Evolutionary conservation across 169 alveolate species (phyloP).

Genomic region (Babesia bovis): DNA sequence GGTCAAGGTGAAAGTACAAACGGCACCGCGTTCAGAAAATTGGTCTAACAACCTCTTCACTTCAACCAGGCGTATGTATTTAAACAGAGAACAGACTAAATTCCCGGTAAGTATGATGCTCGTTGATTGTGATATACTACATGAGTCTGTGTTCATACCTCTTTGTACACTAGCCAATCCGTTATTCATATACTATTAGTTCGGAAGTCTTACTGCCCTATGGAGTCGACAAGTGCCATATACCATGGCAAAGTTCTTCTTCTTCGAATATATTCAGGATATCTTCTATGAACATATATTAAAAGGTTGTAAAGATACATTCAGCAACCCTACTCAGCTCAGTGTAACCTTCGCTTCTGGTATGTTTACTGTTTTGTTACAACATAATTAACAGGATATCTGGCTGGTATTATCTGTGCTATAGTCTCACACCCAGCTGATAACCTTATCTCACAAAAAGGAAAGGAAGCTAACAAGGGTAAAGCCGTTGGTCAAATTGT

Average conservation of each 20-base stretch:
- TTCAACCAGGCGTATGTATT: slow-evolving; percentile 83
- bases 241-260: slow-evolving; percentile 98
- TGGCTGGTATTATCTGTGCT: slow-evolving; percentile 96
- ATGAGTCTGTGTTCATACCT: neutral
- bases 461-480: slow-evolving; percentile 84
- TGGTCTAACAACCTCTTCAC: slow-evolving; percentile 83
- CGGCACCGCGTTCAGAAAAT: slow-evolving; percentile 79
- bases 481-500: slow-evolving; percentile 67
- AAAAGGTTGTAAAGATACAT: slow-evolving; percentile 85
- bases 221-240: slow-evolving; percentile 94
- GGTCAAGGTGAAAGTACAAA: slow-evolving; percentile 92
- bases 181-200: slow-evolving; percentile 14
- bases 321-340: slow-evolving; percentile 87
- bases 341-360: slow-evolving; percentile 93
- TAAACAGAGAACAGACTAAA: slow-evolving; percentile 75
- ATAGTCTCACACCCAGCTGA: slow-evolving; percentile 97
- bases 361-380: neutral
- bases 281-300: slow-evolving; percentile 87
- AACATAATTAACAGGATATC: slow-evolving; percentile 79
- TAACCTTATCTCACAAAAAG: slow-evolving; percentile 91
- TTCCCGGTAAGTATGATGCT: slow-evolving; percentile 81
- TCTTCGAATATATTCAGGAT: slow-evolving; percentile 92
- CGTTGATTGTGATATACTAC: neutral
- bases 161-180: neutral
- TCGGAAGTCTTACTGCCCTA: slow-evolving; percentile 89